Percentiles rank a stretch among this genome's conserved stretches.
These are phyloP conservation scores for Cladobotryum mycophilum DNA, from an alignment of 2,329 filamentous ascomycete genomes.

Conservation along the genomic window DNA sequence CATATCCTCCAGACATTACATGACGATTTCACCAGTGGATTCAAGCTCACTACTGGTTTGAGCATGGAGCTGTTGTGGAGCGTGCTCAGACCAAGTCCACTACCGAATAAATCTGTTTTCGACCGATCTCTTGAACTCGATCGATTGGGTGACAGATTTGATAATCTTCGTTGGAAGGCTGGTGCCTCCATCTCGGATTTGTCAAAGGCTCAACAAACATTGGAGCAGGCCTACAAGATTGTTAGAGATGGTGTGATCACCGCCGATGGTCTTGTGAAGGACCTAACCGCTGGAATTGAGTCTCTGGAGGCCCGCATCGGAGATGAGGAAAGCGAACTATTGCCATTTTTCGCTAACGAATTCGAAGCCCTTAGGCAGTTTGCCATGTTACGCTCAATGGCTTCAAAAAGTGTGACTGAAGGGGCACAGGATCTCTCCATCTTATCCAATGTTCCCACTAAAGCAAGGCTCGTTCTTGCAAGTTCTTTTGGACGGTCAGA, in stretches of 20 bases:
- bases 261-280: constrained; percentile 41
- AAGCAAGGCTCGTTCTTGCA: constrained; percentile 27
- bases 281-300: constrained; percentile 45
- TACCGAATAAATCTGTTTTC: constrained; percentile 40
- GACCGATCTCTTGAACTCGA: constrained; percentile 46
- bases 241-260: constrained; percentile 38
- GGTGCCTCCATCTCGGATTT: constrained; percentile 46
- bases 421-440: constrained; percentile 24
- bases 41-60: constrained; percentile 67
- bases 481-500: constrained; percentile 30
- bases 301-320: constrained; percentile 43
- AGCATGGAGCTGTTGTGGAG: constrained; percentile 79
- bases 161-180: constrained; percentile 54
- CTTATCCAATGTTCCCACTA: constrained; percentile 38
- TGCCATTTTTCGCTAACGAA: constrained; percentile 46
- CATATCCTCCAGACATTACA: constrained; percentile 38
- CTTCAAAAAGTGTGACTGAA: not conserved
- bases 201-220: constrained; percentile 45
- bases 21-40: constrained; percentile 59
- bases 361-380: constrained; percentile 54
- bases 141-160: constrained; percentile 52
- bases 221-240: constrained; percentile 51
- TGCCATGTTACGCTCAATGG: constrained; percentile 33
- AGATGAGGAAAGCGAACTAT: constrained; percentile 33
- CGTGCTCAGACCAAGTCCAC: constrained; percentile 57